phyloP scores from a whole-genome alignment of 257 asterid genomes.

The Mentha longifolia region DNA sequence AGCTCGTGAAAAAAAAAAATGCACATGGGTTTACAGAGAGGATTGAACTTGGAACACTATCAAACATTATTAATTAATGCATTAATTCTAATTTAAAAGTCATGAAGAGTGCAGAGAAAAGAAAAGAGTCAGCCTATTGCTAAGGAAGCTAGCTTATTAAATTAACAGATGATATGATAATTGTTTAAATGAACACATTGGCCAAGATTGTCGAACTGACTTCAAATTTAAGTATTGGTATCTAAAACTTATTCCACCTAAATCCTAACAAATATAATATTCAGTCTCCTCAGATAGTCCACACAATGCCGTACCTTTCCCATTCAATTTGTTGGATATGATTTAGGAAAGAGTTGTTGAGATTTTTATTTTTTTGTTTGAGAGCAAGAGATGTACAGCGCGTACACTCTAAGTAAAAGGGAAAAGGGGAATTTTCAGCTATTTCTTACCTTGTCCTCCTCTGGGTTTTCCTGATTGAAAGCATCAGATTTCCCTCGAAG shows the following conservation, averaged over 20 bases:
- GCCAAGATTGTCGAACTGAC: slow-evolving; percentile 6
- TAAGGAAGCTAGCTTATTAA: neutral
- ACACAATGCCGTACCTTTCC: neutral
- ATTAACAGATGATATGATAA: neutral
- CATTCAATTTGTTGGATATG: neutral
- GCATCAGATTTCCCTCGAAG: slow-evolving; percentile 86
- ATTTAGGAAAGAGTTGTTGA: neutral
- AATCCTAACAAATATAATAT: neutral
- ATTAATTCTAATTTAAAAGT: neutral
- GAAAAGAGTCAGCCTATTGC: slow-evolving; percentile 4
- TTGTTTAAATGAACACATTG: slow-evolving; percentile 1
- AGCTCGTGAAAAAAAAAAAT: neutral
- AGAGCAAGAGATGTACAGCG: neutral
- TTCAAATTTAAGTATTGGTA: neutral
- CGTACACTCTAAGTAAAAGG: neutral
- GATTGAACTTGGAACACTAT: neutral
- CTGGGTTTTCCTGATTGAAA: slow-evolving; percentile 67
- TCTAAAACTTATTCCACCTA: slow-evolving; percentile 4
- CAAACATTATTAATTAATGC: neutral
- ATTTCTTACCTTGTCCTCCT: slow-evolving; percentile 82
- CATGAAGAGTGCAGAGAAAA: neutral
- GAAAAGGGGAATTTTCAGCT: neutral
- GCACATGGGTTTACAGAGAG: neutral
- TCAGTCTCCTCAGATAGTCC: slow-evolving; percentile 3
- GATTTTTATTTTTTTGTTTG: neutral